Evolutionary conservation across 768 basidiomycete species (phyloP).

Genomic region (Hygrophoropsis aurantiaca): DNA sequence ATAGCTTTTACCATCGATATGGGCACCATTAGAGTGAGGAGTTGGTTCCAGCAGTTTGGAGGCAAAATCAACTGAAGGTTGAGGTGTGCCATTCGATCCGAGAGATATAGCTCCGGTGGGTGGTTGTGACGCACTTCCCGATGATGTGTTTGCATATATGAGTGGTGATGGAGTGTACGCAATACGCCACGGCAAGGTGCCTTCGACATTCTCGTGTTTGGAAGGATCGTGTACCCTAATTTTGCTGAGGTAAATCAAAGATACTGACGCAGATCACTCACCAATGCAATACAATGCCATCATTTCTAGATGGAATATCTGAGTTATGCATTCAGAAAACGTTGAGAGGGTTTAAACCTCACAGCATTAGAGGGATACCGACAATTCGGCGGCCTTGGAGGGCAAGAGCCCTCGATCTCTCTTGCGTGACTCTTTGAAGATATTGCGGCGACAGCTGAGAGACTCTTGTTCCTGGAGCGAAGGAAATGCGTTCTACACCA

Average conservation of each 20-base stretch:
- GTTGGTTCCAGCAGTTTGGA: too few relatives aligned
- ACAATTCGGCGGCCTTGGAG: conserved; percentile 21
- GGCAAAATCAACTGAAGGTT: too few relatives aligned
- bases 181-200: not conserved
- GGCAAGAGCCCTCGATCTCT: conserved; percentile 18
- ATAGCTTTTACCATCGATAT: not conserved
- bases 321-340: too few relatives aligned
- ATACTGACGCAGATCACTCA: conserved; percentile 3
- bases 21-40: too few relatives aligned
- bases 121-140: too few relatives aligned
- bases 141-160: not conserved
- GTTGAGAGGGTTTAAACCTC: too few relatives aligned
- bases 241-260: not conserved
- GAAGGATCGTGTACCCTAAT: not conserved
- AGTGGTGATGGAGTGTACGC: not conserved
- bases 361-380: conserved; percentile 25
- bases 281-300: conserved; percentile 31
- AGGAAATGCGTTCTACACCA: conserved; percentile 28
- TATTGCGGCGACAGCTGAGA: conserved; percentile 9
- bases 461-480: conserved; percentile 8
- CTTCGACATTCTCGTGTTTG: not conserved
- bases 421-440: conserved; percentile 13
- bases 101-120: not conserved
- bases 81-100: too few relatives aligned
- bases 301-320: too few relatives aligned